Conservation (phyloP, 1,284 basidiomycete species). For the Xerocomus minutiporus region DNA sequence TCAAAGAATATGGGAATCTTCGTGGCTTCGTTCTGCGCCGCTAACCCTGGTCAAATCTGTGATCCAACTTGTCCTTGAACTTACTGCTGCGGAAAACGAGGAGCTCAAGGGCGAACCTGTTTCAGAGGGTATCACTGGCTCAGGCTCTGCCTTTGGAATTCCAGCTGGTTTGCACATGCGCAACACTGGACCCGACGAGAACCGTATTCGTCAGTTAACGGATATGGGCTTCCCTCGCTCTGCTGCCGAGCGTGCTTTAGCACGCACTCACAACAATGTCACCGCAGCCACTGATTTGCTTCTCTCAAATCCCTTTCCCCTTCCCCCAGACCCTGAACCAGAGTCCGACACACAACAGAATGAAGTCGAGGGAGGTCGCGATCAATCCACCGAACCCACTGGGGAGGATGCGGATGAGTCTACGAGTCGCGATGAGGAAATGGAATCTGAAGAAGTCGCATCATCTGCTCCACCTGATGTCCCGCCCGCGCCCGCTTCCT, state of each 20-base stretch:
- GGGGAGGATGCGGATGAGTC: constrained; percentile 27
- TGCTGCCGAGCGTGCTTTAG: constrained; percentile 79
- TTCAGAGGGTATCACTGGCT: constrained; percentile 23
- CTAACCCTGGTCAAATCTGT: constrained; percentile 70
- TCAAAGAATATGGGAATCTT: constrained; percentile 73
- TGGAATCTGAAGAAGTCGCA: constrained; percentile 27
- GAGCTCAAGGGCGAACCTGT: constrained; percentile 46
- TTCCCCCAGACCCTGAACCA: constrained; percentile 56
- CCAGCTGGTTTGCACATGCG: constrained; percentile 39
- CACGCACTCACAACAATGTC: constrained; percentile 85
- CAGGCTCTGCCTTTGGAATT: constrained; percentile 29
- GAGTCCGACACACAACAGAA: constrained; percentile 35
- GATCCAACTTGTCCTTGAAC: constrained; percentile 75
- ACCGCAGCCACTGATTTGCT: constrained; percentile 87
- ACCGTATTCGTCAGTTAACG: constrained; percentile 74
- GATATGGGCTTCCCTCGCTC: constrained; percentile 96
- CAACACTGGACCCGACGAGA: constrained; percentile 63
- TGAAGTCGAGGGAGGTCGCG: constrained; percentile 29
- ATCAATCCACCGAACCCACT: constrained; percentile 26
- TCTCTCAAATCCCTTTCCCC: constrained; percentile 76
- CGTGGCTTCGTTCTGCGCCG: constrained; percentile 78
- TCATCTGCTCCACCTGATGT: constrained; percentile 14
- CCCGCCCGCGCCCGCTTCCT: constrained; percentile 7
- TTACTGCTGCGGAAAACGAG: constrained; percentile 81
- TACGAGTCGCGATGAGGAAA: constrained; percentile 26